Percentiles rank a stretch among this genome's conserved stretches.
Evolutionary conservation across 345 rosid genomes (phyloP).

Genomic region (Citrus mangshanensis): DNA sequence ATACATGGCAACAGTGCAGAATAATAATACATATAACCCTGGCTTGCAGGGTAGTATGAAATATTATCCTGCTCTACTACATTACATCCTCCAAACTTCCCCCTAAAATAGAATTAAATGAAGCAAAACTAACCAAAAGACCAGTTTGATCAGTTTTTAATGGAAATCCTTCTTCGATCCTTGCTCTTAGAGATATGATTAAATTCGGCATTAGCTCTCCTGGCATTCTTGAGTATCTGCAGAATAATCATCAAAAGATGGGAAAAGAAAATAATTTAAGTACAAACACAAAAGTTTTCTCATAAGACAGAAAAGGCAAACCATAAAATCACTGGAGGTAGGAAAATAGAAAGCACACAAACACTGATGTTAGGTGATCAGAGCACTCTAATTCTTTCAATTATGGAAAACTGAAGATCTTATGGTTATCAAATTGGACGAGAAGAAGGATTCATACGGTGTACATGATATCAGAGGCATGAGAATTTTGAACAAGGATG

Average conservation of each 20-base stretch:
- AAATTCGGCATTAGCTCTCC: constrained; percentile 65
- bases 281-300: background rate
- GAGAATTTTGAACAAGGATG: constrained; percentile 73
- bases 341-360: background rate
- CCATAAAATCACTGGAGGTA: background rate
- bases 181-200: constrained; percentile 51
- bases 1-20: background rate
- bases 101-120: constrained; percentile 6
- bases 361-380: background rate
- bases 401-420: background rate
- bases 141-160: constrained; percentile 66
- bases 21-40: background rate
- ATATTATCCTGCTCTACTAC: constrained; percentile 2
- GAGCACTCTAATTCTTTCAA: background rate
- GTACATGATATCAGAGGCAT: constrained; percentile 77
- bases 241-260: constrained; percentile 22
- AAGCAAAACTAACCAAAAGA: constrained; percentile 61
- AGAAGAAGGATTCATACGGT: constrained; percentile 61
- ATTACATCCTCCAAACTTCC: background rate
- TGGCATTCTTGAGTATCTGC: constrained; percentile 91
- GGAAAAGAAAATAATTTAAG: constrained; percentile 9
- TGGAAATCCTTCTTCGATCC: constrained; percentile 57
- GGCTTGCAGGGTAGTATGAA: background rate
- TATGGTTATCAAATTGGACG: background rate
- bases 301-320: constrained; percentile 7